These are phyloP conservation scores for Fusarium kyushuense DNA, from an alignment of 2,329 filamentous ascomycete genomes.

Conservation along the genomic window DNA sequence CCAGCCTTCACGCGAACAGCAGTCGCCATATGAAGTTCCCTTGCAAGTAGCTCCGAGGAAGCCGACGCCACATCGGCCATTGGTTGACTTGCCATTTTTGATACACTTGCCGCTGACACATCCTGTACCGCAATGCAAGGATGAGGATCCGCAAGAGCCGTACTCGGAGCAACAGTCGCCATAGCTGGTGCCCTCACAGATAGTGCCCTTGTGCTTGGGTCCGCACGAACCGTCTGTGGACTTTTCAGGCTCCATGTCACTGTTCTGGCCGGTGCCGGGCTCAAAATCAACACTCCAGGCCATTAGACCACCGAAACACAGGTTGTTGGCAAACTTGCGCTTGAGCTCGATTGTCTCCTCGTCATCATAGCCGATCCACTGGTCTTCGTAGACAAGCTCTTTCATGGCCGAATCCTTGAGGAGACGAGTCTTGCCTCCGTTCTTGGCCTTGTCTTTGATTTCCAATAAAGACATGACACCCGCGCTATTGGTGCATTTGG, in stretches of 20 bases:
- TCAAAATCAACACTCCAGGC: constrained; percentile 32
- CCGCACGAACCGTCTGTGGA: constrained; percentile 20
- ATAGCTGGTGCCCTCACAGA: constrained; percentile 13
- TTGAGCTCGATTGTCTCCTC: constrained; percentile 41
- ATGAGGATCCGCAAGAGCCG: constrained; percentile 14
- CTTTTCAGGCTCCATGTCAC: neutral
- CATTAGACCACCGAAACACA: constrained; percentile 34
- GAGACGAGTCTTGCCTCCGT: constrained; percentile 33
- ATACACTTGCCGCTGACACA: constrained; percentile 24
- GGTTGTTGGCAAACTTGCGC: constrained; percentile 13
- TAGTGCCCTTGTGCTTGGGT: constrained; percentile 9
- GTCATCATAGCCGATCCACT: constrained; percentile 48
- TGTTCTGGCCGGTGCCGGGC: neutral
- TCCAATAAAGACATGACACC: constrained; percentile 51
- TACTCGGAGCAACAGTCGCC: constrained; percentile 23
- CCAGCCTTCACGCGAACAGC: constrained; percentile 4
- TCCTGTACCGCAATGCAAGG: constrained; percentile 16
- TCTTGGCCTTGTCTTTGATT: constrained; percentile 46
- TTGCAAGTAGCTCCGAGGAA: constrained; percentile 6
- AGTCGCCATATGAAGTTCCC: neutral
- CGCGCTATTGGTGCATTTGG: constrained; percentile 43
- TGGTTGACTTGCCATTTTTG: constrained; percentile 5
- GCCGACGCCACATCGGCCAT: constrained; percentile 10
- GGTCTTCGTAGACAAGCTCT: constrained; percentile 37
- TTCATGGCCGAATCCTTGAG: constrained; percentile 21